Conservation (phyloP, 2,329 filamentous ascomycete genomes). For the Aspergillus flavus region DNA sequence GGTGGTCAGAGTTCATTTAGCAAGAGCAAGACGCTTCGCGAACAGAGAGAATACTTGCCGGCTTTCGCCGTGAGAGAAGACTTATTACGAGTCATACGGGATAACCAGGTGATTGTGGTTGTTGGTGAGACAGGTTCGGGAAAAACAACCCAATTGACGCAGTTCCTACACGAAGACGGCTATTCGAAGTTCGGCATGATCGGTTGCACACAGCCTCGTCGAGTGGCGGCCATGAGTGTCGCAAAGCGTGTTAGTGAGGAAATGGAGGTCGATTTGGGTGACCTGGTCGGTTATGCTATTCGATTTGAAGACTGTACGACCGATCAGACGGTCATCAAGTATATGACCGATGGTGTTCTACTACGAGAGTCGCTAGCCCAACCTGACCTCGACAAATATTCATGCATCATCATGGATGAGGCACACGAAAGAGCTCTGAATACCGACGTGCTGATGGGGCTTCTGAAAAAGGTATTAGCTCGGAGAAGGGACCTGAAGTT, state of each 20-base stretch:
- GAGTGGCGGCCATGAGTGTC: conserved; percentile 98
- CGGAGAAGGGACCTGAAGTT: conserved; percentile 88
- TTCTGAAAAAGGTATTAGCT: conserved; percentile 96
- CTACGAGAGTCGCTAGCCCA: conserved; percentile 92
- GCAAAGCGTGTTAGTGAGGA: conserved; percentile 97
- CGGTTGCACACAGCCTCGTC: conserved; percentile 91
- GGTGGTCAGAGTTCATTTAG: conserved; percentile 87
- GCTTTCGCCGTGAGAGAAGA: conserved; percentile 97
- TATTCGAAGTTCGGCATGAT: conserved; percentile 88
- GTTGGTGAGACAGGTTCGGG: conserved; percentile 97
- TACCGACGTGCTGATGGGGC: conserved; percentile 93
- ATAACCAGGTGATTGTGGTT: conserved; percentile 96
- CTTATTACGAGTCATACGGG: conserved; percentile 83
- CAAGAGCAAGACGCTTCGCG: conserved; percentile 82
- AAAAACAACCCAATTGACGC: conserved; percentile 95
- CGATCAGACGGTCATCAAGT: conserved; percentile 94
- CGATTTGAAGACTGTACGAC: conserved; percentile 98
- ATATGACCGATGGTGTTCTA: conserved; percentile 97
- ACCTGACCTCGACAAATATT: conserved; percentile 90
- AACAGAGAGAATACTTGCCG: conserved; percentile 90
- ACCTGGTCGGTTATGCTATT: conserved; percentile 91
- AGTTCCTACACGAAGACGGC: conserved; percentile 94
- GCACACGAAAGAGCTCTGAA: conserved; percentile 96
- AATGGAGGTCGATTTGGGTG: conserved; percentile 91
- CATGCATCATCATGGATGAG: conserved; percentile 99